Conservation (phyloP, 1,284 basidiomycete species). For the Kalmanozyma brasiliensis region DNA sequence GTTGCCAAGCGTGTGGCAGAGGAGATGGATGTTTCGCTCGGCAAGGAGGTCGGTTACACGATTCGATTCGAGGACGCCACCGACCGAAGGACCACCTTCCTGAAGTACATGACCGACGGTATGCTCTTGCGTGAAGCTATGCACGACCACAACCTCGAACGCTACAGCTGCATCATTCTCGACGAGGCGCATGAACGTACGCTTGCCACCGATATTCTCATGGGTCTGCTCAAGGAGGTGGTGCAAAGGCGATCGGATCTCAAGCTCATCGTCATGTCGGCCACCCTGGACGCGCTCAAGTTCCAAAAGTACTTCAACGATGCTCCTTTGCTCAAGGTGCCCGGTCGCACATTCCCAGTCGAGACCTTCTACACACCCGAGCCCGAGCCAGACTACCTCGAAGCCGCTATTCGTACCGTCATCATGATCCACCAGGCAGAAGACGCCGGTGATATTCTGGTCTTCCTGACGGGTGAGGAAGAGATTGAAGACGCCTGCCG, state of each 20-base stretch:
- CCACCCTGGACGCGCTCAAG: slow-evolving; percentile 94
- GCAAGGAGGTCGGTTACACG: slow-evolving; percentile 94
- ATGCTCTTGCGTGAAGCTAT: slow-evolving; percentile 95
- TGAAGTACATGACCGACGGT: slow-evolving; percentile 95
- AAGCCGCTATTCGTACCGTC: slow-evolving; percentile 95
- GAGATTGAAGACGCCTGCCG: slow-evolving; percentile 97
- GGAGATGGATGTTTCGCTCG: slow-evolving; percentile 95
- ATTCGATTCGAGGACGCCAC: slow-evolving; percentile 99
- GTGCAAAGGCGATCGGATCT: slow-evolving; percentile 85
- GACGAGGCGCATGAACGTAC: slow-evolving; percentile 99
- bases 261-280: slow-evolving; percentile 98
- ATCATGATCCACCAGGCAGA: slow-evolving; percentile 98
- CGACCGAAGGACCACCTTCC: slow-evolving; percentile 55
- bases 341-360: slow-evolving; percentile 94
- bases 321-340: slow-evolving; percentile 93
- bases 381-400: slow-evolving; percentile 95
- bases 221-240: slow-evolving; percentile 85
- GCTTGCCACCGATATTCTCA: slow-evolving; percentile 96
- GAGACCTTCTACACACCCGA: slow-evolving; percentile 95
- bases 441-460: slow-evolving; percentile 88
- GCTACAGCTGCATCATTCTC: slow-evolving; percentile 96
- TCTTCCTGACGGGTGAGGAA: slow-evolving; percentile 97
- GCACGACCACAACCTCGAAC: slow-evolving; percentile 87
- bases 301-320: slow-evolving; percentile 95
- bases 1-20: slow-evolving; percentile 98